Evolutionary conservation across 495 filamentous ascomycete genomes (phyloP).

Genomic region (Penicillium cosmopolitanum): DNA sequence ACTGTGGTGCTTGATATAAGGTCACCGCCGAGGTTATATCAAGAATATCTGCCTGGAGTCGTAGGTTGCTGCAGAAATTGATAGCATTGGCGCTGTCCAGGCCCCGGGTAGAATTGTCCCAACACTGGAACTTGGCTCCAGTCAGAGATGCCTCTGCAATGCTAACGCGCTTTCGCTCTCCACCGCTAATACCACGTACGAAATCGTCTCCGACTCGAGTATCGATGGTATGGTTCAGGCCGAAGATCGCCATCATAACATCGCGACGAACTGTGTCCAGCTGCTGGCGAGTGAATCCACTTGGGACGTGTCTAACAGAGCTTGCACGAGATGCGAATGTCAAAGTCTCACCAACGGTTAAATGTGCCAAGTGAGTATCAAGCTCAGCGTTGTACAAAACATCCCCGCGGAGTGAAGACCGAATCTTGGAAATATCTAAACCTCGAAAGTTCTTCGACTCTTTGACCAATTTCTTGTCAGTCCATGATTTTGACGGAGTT

Average conservation of each 20-base stretch:
- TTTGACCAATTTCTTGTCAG: too few species aligned
- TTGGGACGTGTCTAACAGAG: slow-evolving; percentile 57
- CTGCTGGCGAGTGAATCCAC: slow-evolving; percentile 52
- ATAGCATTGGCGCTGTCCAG: slow-evolving; percentile 79
- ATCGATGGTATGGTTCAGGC: slow-evolving; percentile 66
- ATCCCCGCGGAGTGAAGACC: slow-evolving; percentile 61
- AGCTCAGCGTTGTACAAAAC: slow-evolving; percentile 73
- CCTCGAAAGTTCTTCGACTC: background rate
- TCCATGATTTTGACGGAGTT: slow-evolving; percentile 18
- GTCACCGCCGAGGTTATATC: slow-evolving; percentile 70
- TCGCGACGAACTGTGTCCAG: slow-evolving; percentile 64
- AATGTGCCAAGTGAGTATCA: slow-evolving; percentile 72
- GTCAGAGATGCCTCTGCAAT: slow-evolving; percentile 67
- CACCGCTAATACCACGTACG: slow-evolving; percentile 70
- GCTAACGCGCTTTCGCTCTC: slow-evolving; percentile 75
- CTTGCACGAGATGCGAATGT: slow-evolving; percentile 67
- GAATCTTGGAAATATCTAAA: slow-evolving; percentile 1
- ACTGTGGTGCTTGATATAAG: slow-evolving; percentile 76
- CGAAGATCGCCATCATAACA: slow-evolving; percentile 70
- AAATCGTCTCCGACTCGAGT: slow-evolving; percentile 74
- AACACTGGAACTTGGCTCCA: slow-evolving; percentile 70
- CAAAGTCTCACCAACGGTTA: slow-evolving; percentile 72
- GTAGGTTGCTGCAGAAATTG: slow-evolving; percentile 74
- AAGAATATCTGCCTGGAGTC: slow-evolving; percentile 65
- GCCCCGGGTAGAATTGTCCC: slow-evolving; percentile 79